Evolutionary conservation across 2,329 filamentous ascomycete genomes (phyloP), one percentile per base, ranked within the genome.

Genomic region (Ophiosphaerella korrae): DNA sequence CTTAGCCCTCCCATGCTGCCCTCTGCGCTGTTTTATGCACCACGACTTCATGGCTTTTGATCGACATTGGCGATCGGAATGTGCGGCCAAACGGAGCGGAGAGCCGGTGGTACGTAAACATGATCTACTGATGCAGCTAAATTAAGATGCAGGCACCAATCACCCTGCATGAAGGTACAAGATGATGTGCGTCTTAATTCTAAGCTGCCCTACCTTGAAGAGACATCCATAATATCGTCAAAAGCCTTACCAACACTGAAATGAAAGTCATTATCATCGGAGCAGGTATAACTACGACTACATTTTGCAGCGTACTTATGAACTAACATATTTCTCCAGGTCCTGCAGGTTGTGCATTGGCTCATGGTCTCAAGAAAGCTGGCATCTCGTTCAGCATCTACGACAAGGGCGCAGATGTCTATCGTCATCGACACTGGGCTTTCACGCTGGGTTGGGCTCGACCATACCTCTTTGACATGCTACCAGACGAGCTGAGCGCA

Each of bases 301-400:
- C 5, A 23, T n/a, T 26, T 29, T 16, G 11, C 24, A 23, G 12
- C 7, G 18, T 5, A 53, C 40, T 52, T 29, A 21, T 21, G 26
- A 29, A 29, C 3, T 29, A 6, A 29, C 26, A 11, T 29, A 36
- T 34, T 46, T 5, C 4, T 24, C 7, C 47, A 77, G 75, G 75
- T 13, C 74, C 72, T 37, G 75, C 74, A 13, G 75, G 75, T 7
- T 74, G 76, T 45, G 67, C 73, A 1, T 63, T 75, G 21, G 75
- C 75, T 5, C 74, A 78, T 39, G 75, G 75, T 2, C 58, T 77
- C 7, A 74, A 72, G 53, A 76, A 77, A 62, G 50, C 60, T 3
- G 56, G 57, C 43, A 72, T 72, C 31, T 37, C 45, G 8, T 66
- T 60, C 41, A 51, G 14, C 16, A 66, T 67, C 46, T 71, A 66